Conservation (phyloP, 2,329 filamentous ascomycete species). For the Aspergillus sojae region DNA sequence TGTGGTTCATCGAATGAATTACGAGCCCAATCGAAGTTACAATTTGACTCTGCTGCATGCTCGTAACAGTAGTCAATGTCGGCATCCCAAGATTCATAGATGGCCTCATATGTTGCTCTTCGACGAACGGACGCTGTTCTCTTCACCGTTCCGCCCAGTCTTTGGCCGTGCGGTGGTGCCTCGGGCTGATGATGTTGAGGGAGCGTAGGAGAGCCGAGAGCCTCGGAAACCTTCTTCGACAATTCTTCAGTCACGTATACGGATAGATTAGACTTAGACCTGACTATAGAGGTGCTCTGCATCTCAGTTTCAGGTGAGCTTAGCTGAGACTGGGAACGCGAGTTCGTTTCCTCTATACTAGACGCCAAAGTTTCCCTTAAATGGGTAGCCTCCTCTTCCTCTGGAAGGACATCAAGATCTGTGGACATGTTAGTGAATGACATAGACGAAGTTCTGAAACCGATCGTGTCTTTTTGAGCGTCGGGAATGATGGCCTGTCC, state of each 20-base stretch:
- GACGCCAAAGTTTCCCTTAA: constrained; percentile 35
- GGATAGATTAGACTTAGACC: constrained; percentile 33
- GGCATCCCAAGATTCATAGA: constrained; percentile 59
- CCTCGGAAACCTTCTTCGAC: constrained; percentile 48
- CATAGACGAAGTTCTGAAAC: constrained; percentile 43
- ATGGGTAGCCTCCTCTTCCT: constrained; percentile 46
- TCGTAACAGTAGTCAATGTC: constrained; percentile 66
- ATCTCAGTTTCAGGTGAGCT: constrained; percentile 14
- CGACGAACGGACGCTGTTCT: constrained; percentile 19
- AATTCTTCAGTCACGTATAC: constrained; percentile 35
- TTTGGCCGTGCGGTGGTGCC: constrained; percentile 19
- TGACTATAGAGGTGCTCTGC: constrained; percentile 15
- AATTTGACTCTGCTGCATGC: constrained; percentile 62
- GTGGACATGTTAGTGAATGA: constrained; percentile 44
- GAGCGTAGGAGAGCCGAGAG: constrained; percentile 46
- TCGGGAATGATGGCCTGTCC: constrained; percentile 47
- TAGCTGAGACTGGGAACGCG: constrained; percentile 24
- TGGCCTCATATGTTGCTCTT: constrained; percentile 29
- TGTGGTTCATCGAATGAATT: constrained; percentile 36
- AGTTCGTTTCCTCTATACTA: constrained; percentile 19
- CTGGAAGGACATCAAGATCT: constrained; percentile 49
- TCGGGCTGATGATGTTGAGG: constrained; percentile 28
- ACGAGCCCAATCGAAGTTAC: constrained; percentile 61
- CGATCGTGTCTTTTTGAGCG: constrained; percentile 40
- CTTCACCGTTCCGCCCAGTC: constrained; percentile 17